Evolutionary conservation across 192 early-diverging fungal genomes (phyloP).

Genomic region (Podila clonocystis): DNA sequence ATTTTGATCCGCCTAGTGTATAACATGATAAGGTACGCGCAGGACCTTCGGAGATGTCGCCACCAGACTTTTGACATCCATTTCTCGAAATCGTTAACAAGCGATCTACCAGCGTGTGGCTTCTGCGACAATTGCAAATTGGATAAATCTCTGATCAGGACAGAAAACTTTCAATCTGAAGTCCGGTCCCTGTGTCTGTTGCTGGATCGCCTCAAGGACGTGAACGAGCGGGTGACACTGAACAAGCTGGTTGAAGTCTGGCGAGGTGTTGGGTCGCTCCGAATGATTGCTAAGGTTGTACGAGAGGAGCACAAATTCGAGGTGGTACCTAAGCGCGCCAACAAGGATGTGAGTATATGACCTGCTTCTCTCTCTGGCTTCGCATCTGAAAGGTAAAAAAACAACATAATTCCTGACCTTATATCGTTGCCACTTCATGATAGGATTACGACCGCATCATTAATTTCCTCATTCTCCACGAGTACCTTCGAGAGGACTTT

Average conservation of each 20-base stretch:
- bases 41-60: slow-evolving; percentile 69
- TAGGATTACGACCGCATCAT: slow-evolving; percentile 68
- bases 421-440: not conserved
- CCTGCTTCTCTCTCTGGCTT: not conserved
- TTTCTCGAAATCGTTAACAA: slow-evolving; percentile 53
- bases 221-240: slow-evolving; percentile 59
- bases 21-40: slow-evolving; percentile 70
- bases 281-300: slow-evolving; percentile 44
- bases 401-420: not conserved
- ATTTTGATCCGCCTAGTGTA: slow-evolving; percentile 49
- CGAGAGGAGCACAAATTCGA: slow-evolving; percentile 33
- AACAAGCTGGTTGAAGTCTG: slow-evolving; percentile 58
- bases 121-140: slow-evolving; percentile 61
- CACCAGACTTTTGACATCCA: slow-evolving; percentile 68
- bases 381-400: not conserved
- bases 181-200: slow-evolving; percentile 46
- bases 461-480: slow-evolving; percentile 58
- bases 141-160: slow-evolving; percentile 20
- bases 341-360: slow-evolving; percentile 36
- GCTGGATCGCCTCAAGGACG: slow-evolving; percentile 25
- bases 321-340: slow-evolving; percentile 28
- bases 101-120: slow-evolving; percentile 37
- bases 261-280: slow-evolving; percentile 51
- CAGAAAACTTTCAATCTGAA: slow-evolving; percentile 59
- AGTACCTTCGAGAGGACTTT: slow-evolving; percentile 68